Percentiles rank a stretch among this genome's conserved stretches.
Conservation (phyloP, 2,329 filamentous ascomycete genomes). For the Rhynchosporium agropyri region DNA sequence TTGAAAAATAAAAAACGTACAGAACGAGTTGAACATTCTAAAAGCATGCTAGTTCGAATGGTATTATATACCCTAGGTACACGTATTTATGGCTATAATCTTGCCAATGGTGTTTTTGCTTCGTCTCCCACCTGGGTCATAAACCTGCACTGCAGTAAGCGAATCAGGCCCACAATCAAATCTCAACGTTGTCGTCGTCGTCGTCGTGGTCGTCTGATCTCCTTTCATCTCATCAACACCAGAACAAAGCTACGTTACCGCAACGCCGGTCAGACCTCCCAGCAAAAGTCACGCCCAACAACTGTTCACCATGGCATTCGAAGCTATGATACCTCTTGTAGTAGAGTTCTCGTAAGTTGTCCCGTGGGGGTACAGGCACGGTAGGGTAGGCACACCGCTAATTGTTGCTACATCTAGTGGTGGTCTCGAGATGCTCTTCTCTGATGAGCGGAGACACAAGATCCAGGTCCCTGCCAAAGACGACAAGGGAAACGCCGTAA, state of each 20-base stretch:
- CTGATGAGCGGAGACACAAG: slow-evolving; percentile 73
- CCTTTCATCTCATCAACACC: not conserved
- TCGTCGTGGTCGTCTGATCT: not conserved
- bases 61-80: no score
- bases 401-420: slow-evolving; percentile 61
- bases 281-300: slow-evolving; percentile 4
- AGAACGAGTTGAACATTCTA: no score
- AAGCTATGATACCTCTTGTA: slow-evolving; percentile 56
- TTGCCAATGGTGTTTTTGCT: no score
- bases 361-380: not conserved
- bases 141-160: no score
- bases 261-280: slow-evolving; percentile 9
- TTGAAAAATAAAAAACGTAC: no score
- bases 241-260: not conserved
- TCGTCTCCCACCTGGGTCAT: no score
- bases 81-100: no score
- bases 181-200: no score
- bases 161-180: no score
- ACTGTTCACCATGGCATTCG: slow-evolving; percentile 29
- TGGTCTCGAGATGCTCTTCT: slow-evolving; percentile 92
- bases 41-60: no score
- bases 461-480: slow-evolving; percentile 68
- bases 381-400: slow-evolving; percentile 22
- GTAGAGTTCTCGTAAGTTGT: slow-evolving; percentile 65
- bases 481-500: slow-evolving; percentile 62